Base-by-base conservation (phyloP, 208 protist genomes). In the Trypanosoma scelopori region DNA sequence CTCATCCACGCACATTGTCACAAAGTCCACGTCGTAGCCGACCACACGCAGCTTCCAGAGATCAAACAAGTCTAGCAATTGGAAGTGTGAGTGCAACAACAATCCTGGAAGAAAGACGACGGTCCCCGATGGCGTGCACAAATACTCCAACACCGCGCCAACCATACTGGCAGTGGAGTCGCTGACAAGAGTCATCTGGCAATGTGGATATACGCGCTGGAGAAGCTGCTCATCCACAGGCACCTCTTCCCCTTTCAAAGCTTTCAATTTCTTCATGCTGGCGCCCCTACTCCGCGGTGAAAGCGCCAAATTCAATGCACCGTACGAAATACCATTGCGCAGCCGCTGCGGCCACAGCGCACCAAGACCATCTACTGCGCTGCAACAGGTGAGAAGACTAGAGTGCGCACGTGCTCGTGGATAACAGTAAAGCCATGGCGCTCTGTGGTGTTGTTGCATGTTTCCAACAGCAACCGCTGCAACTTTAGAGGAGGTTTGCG, bases 11-110 rank as follows among this genome's bases (percentile, higher is more conserved):
- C 43, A 28, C 72, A 71, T 78, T 1, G 37, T 52, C 30, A 72
- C 60, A 52, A 61, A 66, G 32, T 78, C 58, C 13, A 78, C 43
- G 53, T 78, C 72, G 50, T 73, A 78, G 1, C 65, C 72, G 7
- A 78, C 23, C 2, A 78, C 65, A 52, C 49, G 63, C 25, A 72
- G 32, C 18, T 50, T 30, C 39, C 42, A 61, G 5, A 7, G 41
- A 22, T 66, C 53, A 41, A 72, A 68, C 9, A 68, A 20, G 18
- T 72, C 57, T 22, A 72, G 37, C 25, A 68, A 28, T n/a, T 59
- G 18, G 39, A 42, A 64, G 45, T 74, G 32, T 64, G 69, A 60
- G 41, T 55, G 43, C 12, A 68, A 18, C 20, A 74, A 49, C 35
- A 74, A 32, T 9, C 69, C 69, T 30, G 69, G 69, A 5, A 74